Evolutionary conservation across 108 stramenopile genomes (phyloP), one percentile per base, ranked within the genome.

Genomic region (Cyclotella atomus): DNA sequence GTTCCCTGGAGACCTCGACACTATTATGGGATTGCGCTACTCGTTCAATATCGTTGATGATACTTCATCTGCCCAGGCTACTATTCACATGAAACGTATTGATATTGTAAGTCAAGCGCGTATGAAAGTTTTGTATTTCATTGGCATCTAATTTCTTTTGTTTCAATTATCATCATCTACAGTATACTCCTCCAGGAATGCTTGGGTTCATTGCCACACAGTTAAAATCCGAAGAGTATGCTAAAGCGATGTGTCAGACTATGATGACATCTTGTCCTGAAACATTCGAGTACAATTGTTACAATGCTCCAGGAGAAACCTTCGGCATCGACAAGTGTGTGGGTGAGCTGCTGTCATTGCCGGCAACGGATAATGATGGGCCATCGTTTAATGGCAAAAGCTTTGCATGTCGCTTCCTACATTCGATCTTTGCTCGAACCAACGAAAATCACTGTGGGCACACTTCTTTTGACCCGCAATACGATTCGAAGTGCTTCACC

Each of bases 41-140:
- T 49, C 47, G 17, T 49, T 49, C 47, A 49, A 3, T n/a, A 49
- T 49, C 19, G 17, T 49, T 49, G 47, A 49, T 49, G 47, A 49
- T 49, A 20, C 47, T 17, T 15, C 38, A 41, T 41, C 38, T 41
- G 9, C 47, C 4, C 47, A 15, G 19, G 47, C 47, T 4, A 49
- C 14, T 19, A 49, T 49, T 49, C 47, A 19, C 14, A 15, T 49
- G 47, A 49, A 49, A 20, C 47, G 47, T 20, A 4, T 15, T 15
- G 47, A 49, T 20, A 15, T 49, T 49, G 47, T 49, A 49, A 49
- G 47, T 49, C 47, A 49, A 19, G 10, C n/a, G 10, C 4, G 4
- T 49, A 4, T 49, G 14, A n/a, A n/a, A 49, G 14, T 20, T 4
- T 20, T 49, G 10, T 49, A 3, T 15, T 4, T 15, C 17, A n/a